Base-by-base conservation (phyloP, 2,329 filamentous ascomycete genomes). In the Lachnellula subtilissima region DNA sequence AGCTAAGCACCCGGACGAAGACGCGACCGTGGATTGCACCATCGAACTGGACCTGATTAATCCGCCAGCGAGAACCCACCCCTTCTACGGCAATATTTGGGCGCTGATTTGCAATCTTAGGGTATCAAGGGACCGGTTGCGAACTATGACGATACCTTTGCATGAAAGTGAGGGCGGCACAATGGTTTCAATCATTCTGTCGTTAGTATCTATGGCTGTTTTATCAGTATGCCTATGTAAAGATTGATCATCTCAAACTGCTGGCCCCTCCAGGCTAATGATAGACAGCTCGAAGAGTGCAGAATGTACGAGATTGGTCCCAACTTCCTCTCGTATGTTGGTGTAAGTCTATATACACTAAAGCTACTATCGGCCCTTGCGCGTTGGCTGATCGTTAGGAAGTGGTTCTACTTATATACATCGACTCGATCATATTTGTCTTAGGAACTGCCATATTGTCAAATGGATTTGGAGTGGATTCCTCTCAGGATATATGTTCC, bases 351-450 rank as follows among this genome's bases (percentile, higher is more conserved):
- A 28, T n/a, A 9, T 42, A 4, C 15, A 7, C 28, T n/a, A 5
- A 12, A 39, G 14, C 14, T 39, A 39, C 14, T 8, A 28, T 28
- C 25, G 25, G 25, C 8, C 25, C 11, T 15, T 17, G 23, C 17
- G 12, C 14, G 9, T 48, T 46, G 36, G 37, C 47, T 58, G 14
- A 64, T 37, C 8, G 14, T 8, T 12, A n/a, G 35, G 2, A 28
- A 86, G 83, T 86, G 49, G 76, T 86, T 48, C 72, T 86, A 43
- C 72, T 76, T 9, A 82, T 86, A 37, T 86, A 86, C 61, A 40
- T 73, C 55, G 82, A 86, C 60, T 86, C 83, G 0, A 83, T 80
- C 53, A 61, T 78, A 8, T 87, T 87, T 63, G 79, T 85, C 12
- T 76, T 83, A 59, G 76, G 76, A 8, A 81, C 82, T 2, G 77